A percentile compares a stretch with the other conserved stretches of the same genome.
These are phyloP conservation scores for Mitragyna speciosa DNA, from an alignment of 257 asterid species.

Conservation along the genomic window DNA sequence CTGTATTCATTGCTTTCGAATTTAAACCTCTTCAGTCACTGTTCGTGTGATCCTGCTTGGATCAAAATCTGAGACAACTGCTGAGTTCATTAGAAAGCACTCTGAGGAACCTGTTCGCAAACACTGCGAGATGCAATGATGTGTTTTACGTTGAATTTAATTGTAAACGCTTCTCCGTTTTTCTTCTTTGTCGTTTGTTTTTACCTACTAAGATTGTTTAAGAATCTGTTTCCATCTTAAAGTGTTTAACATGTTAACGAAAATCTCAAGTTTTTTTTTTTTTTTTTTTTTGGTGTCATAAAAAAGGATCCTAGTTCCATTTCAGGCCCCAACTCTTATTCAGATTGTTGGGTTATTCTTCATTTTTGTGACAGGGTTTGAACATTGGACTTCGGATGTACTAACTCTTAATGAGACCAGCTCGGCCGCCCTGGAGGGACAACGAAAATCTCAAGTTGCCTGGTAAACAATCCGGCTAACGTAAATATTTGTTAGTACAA, in stretches of 20 bases:
- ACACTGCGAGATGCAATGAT: background rate
- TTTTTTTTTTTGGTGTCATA: too few species aligned
- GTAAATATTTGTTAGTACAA: background rate
- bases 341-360: too few species aligned
- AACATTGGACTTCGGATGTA: too few species aligned
- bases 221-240: background rate
- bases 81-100: background rate
- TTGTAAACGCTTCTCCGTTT: background rate
- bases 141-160: background rate
- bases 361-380: too few species aligned
- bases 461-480: background rate
- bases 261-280: too few species aligned
- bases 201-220: background rate
- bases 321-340: too few species aligned
- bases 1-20: background rate
- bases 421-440: too few species aligned
- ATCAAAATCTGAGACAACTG: background rate
- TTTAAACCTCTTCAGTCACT: background rate
- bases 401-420: too few species aligned
- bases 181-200: too few species aligned
- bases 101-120: background rate
- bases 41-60: background rate
- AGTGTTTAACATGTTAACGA: background rate
- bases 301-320: too few species aligned
- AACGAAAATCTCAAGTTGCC: background rate